phyloP scores from a whole-genome alignment of 2,329 filamentous ascomycete species.

The Hypoxylon sp. region DNA sequence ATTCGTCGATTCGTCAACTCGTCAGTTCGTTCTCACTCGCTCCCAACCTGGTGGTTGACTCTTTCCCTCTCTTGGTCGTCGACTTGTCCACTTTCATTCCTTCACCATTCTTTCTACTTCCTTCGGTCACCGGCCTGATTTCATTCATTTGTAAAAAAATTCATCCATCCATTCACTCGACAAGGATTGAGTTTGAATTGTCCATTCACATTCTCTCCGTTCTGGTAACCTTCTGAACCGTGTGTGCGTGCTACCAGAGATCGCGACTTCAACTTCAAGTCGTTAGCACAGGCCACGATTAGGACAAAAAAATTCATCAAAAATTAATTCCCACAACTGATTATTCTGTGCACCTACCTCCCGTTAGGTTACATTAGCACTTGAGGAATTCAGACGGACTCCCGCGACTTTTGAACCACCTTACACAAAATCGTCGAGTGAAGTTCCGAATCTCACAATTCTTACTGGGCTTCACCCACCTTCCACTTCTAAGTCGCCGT shows the following conservation, averaged over 20 bases:
- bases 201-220: constrained; percentile 12
- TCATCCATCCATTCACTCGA: constrained; percentile 21
- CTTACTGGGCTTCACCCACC: constrained; percentile 7
- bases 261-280: constrained; percentile 25
- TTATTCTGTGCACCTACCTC: constrained; percentile 4
- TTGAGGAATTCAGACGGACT: constrained; percentile 22
- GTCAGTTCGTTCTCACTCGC: not conserved
- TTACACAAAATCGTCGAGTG: constrained; percentile 35
- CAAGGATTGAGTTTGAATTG: constrained; percentile 23
- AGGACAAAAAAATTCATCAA: not conserved
- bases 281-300: constrained; percentile 23
- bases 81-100: constrained; percentile 27
- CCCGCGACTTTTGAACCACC: constrained; percentile 33
- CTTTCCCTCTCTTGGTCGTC: constrained; percentile 24
- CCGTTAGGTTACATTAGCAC: constrained; percentile 19
- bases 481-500: constrained; percentile 7
- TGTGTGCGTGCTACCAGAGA: constrained; percentile 24
- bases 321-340: not conserved
- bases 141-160: constrained; percentile 31
- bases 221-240: constrained; percentile 20
- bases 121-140: constrained; percentile 26
- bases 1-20: constrained; percentile 1
- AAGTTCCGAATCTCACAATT: constrained; percentile 32
- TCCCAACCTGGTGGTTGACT: not conserved
- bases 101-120: constrained; percentile 17